Percentiles rank a stretch among this genome's conserved stretches.
Conservation (phyloP, 768 basidiomycete genomes). For the Rhodotorula graminis region DNA sequence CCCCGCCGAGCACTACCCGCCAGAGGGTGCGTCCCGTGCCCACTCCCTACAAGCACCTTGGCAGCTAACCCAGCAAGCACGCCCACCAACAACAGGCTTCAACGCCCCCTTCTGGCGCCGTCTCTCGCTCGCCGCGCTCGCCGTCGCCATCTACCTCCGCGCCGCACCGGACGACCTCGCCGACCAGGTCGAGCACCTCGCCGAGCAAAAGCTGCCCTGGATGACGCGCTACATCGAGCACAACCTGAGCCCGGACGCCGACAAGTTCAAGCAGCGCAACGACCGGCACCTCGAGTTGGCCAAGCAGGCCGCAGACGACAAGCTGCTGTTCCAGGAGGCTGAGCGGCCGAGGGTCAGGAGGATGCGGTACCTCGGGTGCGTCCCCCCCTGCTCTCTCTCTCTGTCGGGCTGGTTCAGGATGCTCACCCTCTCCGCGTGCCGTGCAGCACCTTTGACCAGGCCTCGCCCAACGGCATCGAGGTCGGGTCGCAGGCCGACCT, state of each 20-base stretch:
- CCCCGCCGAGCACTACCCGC: conserved; percentile 20
- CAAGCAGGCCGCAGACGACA: conserved; percentile 46
- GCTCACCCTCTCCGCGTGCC: neutral
- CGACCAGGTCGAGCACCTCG: conserved; percentile 23
- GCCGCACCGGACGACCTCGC: conserved; percentile 41
- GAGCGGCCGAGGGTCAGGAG: conserved; percentile 47
- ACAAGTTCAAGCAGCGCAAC: conserved; percentile 47
- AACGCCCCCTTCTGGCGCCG: conserved; percentile 46
- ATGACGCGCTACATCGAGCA: conserved; percentile 46
- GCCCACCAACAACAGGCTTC: conserved; percentile 46
- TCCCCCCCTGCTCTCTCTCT: neutral
- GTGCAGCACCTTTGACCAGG: conserved; percentile 47
- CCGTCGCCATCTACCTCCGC: conserved; percentile 43
- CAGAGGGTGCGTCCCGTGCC: conserved; percentile 19
- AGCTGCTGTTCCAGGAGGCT: conserved; percentile 49
- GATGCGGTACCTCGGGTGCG: conserved; percentile 48
- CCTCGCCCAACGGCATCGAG: conserved; percentile 46
- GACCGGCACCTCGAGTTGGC: conserved; percentile 48
- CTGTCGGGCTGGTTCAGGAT: neutral
- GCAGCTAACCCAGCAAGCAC: neutral
- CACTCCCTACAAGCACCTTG: too few species aligned
- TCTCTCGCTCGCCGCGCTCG: conserved; percentile 43
- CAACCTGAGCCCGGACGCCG: conserved; percentile 44
- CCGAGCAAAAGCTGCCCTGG: conserved; percentile 2
- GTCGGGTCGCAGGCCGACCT: conserved; percentile 48